Evolutionary conservation across 2,329 filamentous ascomycete genomes (phyloP).

Genomic region (Diatrype stigma): DNA sequence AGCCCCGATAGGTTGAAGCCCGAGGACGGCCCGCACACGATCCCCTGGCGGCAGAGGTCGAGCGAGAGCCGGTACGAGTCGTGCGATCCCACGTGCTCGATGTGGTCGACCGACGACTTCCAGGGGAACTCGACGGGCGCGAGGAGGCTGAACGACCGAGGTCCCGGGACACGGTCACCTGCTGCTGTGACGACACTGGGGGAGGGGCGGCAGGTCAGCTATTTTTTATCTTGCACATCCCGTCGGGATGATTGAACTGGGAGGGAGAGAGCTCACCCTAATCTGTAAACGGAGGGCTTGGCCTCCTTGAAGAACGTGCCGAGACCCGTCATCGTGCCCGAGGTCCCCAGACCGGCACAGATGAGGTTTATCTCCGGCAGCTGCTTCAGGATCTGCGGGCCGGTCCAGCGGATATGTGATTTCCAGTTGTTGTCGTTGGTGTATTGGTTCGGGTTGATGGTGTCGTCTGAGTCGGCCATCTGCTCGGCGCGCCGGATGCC

Average conservation of each 20-base stretch:
- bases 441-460: conserved; percentile 54
- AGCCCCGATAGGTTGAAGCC: conserved; percentile 54
- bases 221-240: neutral
- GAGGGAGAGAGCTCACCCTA: conserved; percentile 17
- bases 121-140: conserved; percentile 54
- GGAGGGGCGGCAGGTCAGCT: conserved; percentile 3
- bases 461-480: conserved; percentile 36
- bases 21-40: conserved; percentile 58
- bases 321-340: conserved; percentile 47
- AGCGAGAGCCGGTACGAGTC: conserved; percentile 52
- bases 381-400: conserved; percentile 53
- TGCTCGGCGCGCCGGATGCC: conserved; percentile 45
- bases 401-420: conserved; percentile 55
- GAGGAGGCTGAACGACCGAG: conserved; percentile 47
- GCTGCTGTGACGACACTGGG: conserved; percentile 51
- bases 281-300: conserved; percentile 43
- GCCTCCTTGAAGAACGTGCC: conserved; percentile 46
- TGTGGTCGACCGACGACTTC: conserved; percentile 48
- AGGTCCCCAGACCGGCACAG: conserved; percentile 55
- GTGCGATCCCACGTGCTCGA: conserved; percentile 52
- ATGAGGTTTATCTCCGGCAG: conserved; percentile 53
- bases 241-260: conserved; percentile 2
- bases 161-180: conserved; percentile 56
- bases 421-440: conserved; percentile 51
- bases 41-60: conserved; percentile 50